Conservation (phyloP, 441 rosid genomes). For the Eutrema salsugineum region DNA sequence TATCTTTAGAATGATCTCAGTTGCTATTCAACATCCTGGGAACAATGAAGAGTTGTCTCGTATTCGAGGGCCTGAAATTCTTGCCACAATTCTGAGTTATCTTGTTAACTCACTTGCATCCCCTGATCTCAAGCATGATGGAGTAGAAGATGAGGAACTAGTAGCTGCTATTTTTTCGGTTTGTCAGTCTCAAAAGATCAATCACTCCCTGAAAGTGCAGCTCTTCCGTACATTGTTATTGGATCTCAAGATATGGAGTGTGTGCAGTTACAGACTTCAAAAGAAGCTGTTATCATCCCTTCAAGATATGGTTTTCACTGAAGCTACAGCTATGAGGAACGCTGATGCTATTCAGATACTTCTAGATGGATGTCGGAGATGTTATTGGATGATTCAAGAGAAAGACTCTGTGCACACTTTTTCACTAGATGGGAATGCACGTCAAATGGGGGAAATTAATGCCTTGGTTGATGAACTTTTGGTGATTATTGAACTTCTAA, state of each 20-base stretch:
- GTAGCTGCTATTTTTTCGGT: constrained; percentile 81
- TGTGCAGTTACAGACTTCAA: constrained; percentile 88
- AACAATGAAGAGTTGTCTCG: constrained; percentile 83
- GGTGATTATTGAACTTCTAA: constrained; percentile 87
- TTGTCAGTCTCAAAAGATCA: constrained; percentile 77
- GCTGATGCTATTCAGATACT: constrained; percentile 97
- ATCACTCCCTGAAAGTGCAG: constrained; percentile 83
- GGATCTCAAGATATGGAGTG: constrained; percentile 92
- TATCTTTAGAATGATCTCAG: constrained; percentile 68
- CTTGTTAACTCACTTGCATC: constrained; percentile 69
- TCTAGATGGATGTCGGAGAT: constrained; percentile 94
- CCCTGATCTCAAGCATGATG: constrained; percentile 53
- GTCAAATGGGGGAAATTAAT: constrained; percentile 84
- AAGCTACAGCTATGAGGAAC: constrained; percentile 79
- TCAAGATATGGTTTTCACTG: constrained; percentile 95
- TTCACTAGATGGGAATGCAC: constrained; percentile 45
- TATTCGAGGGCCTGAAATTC: constrained; percentile 75
- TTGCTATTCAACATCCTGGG: constrained; percentile 74
- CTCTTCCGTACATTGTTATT: constrained; percentile 75
- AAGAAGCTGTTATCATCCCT: constrained; percentile 89
- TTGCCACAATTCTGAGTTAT: constrained; percentile 69
- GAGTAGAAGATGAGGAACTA: constrained; percentile 86
- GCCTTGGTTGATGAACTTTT: constrained; percentile 95
- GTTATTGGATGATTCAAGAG: constrained; percentile 85
- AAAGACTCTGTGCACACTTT: constrained; percentile 68